Evolutionary conservation across 805 yeast genomes (phyloP), one percentile per base, ranked within the genome.

Genomic region (Lipomyces kockii): DNA sequence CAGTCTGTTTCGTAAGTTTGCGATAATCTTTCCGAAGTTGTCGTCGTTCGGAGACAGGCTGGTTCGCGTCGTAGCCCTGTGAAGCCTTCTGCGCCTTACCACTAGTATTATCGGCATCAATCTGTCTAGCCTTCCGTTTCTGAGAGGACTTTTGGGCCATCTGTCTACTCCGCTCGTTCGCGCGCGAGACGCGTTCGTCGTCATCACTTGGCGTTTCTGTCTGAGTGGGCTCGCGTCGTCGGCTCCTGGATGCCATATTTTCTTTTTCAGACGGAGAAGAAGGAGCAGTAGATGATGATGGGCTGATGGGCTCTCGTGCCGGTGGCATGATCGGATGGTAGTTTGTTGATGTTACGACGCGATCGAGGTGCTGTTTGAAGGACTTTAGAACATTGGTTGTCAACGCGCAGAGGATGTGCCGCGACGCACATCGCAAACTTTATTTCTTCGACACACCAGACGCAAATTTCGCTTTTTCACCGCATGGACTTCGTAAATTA

Each of bases 1-100:
- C 34, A n/a, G 71, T 64, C 12, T 39, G 22, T 32, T 59, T 51
- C 27, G 65, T 62, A 12, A 68, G 58, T 7, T 59, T 52, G 27
- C 71, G 66, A 32, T 68, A 68, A 22, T 62, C 54, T 12, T 60
- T 27, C 17, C 71, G 57, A 14, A 68, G 35, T 32, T 62, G 61
- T 37, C 71, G 66, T 27, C 69, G 62, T 43, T 66, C 63, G 6
- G 49, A 56, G 35, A 60, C 56, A 9, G 65, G 35, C 37, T 68
- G 71, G 25, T 32, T 49, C 8, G 71, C 70, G 46, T 68, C 63
- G 58, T 62, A 68, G 20, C 29, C 29, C 43, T 12, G 20, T 17
- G 17, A 32, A 20, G 34, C 12, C 22, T 39, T 17, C 35, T 29
- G 29, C 29, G n/a, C 34, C 66, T 32, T 46, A 12, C 65, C 46